phyloP scores from a whole-genome alignment of 768 basidiomycete genomes.

The Tylopilus vinaceipallidus region DNA sequence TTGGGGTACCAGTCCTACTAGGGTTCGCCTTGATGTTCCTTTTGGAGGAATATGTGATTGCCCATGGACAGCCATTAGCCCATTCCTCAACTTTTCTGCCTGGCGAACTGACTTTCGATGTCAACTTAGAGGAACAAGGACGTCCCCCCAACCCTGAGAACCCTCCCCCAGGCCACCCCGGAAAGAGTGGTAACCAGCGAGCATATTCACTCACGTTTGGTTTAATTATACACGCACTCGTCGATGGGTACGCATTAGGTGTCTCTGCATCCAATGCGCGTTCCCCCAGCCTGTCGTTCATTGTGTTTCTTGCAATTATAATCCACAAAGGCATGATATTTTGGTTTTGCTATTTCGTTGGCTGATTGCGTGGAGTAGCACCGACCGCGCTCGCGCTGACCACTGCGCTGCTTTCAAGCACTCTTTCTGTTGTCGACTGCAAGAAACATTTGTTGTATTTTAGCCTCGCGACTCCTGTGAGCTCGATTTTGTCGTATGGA shows the following conservation, averaged over 20 bases:
- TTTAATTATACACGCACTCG: conserved; percentile 81
- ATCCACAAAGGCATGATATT: conserved; percentile 75
- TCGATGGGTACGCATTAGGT: conserved; percentile 92
- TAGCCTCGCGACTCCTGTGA: conserved; percentile 78
- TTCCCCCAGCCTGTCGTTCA: conserved; percentile 58
- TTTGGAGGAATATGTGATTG: conserved; percentile 60
- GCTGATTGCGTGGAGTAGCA: conserved; percentile 44
- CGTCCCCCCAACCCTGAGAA: conserved; percentile 25
- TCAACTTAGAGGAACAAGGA: conserved; percentile 60
- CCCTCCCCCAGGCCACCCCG: conserved; percentile 2
- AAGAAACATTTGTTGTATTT: conserved; percentile 76
- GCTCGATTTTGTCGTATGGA: conserved; percentile 74
- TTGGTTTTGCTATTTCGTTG: neutral
- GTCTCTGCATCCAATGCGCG: conserved; percentile 55
- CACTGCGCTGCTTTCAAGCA: conserved; percentile 75
- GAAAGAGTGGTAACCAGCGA: conserved; percentile 31
- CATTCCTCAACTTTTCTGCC: conserved; percentile 13
- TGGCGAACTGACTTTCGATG: conserved; percentile 46
- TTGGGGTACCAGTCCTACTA: conserved; percentile 61
- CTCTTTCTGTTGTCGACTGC: conserved; percentile 66
- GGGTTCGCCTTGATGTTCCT: conserved; percentile 60
- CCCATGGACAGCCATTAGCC: conserved; percentile 43
- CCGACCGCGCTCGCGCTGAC: conserved; percentile 91
- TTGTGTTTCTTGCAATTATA: conserved; percentile 89
- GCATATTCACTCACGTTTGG: conserved; percentile 82